Evolutionary conservation across 768 basidiomycete species (phyloP), one percentile per base, ranked within the genome.

Genomic region (Lactarius sanguifluus): DNA sequence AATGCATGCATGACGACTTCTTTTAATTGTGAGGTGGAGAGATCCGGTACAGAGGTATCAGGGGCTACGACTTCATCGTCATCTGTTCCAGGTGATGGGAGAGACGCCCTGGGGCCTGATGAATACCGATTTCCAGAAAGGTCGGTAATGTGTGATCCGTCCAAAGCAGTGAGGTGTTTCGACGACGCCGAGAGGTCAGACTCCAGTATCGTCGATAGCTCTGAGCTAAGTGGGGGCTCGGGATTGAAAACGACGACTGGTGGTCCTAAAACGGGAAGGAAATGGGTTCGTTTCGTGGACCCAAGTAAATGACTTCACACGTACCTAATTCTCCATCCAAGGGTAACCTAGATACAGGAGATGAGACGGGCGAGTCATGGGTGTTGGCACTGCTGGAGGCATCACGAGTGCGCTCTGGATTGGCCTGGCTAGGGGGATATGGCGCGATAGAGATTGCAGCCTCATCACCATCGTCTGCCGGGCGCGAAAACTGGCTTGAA

Each of bases 141-240:
- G 40, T 68, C 62, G 16, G 66, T 65, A 15, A 70, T 67, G 59
- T 59, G 65, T 1, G 72, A 73, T 7, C 70, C 65, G 38, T 75
- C 73, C 32, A 76, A 69, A 32, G 73, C 73, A 0, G 82, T 82
- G 40, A 84, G 70, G 67, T 84, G 78, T 70, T 80, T 86, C 1
- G 83, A 83, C n/a, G 88, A 80, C 12, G 85, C 86, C 32, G 90
- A 91, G 28, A 82, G 87, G 69, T 92, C 90, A 3, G 87, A 86
- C 74, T 92, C 90, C 10, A 91, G 79, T 64, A 92, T 92, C 13
- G 87, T 90, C 8, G 89, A 91, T 47, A 92, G 78, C 67, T 91
- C 90, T 3, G 81, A 81, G 18, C 69, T 71, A 28, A 71, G 52
- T 28, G 69, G 69, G 12, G 66, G 66, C 0, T 68, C 66, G 16